These are phyloP conservation scores for Fusarium concolor DNA, from an alignment of 2,329 filamentous ascomycete species.

Conservation along the genomic window DNA sequence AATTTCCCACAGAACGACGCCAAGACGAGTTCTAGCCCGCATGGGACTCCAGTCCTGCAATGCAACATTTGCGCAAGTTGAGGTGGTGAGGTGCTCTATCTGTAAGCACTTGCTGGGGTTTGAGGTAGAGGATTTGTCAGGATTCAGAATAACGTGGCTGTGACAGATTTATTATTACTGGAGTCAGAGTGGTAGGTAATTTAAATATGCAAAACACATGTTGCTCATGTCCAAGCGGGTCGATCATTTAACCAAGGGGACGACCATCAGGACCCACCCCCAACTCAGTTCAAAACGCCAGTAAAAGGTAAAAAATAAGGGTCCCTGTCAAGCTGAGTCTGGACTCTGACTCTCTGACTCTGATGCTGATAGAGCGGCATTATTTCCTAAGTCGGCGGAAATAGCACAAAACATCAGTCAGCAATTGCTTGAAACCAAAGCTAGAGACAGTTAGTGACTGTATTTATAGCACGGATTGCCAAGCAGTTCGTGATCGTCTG, in stretches of 20 bases:
- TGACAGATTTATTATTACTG: background rate
- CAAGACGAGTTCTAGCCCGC: conserved; percentile 6
- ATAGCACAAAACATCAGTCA: conserved; percentile 16
- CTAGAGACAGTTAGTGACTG: conserved; percentile 10
- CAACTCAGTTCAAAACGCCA: conserved; percentile 14
- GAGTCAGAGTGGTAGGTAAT: background rate
- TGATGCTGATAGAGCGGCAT: background rate
- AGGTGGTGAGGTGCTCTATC: background rate
- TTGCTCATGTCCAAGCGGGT: conserved; percentile 24
- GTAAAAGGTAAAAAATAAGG: conserved; percentile 2
- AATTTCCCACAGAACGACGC: conserved; percentile 23
- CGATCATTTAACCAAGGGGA: conserved; percentile 16
- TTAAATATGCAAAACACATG: conserved; percentile 18
- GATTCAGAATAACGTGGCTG: conserved; percentile 1
- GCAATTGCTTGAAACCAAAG: conserved; percentile 10
- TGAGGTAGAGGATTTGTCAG: background rate
- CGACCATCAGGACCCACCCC: conserved; percentile 12
- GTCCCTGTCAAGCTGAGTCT: conserved; percentile 37
- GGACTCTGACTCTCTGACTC: conserved; percentile 22
- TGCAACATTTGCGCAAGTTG: conserved; percentile 1
- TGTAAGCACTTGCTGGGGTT: conserved; percentile 7
- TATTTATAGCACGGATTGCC: conserved; percentile 5
- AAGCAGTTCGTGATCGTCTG: conserved; percentile 28
- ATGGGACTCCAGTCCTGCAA: conserved; percentile 7
- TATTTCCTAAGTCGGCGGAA: conserved; percentile 18